phyloP scores from a whole-genome alignment of 2,329 filamentous ascomycete species.

The Pseudogymnoascus sp. region DNA sequence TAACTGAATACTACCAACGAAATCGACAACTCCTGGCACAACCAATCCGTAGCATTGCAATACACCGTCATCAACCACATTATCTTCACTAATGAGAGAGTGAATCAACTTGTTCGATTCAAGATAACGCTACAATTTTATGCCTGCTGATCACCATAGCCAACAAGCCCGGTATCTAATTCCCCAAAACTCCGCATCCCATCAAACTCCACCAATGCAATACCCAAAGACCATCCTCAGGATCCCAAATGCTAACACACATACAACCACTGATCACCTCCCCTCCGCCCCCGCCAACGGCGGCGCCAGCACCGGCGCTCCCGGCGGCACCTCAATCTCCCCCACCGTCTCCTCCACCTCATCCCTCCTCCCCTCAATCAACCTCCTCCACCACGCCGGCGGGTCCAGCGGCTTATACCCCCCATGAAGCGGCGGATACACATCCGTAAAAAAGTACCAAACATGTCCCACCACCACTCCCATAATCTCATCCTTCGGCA shows the following conservation, averaged over 20 bases:
- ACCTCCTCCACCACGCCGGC: conserved; percentile 69
- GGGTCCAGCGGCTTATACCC: conserved; percentile 81
- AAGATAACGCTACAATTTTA: neutral
- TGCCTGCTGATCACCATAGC: neutral
- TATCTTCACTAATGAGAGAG: neutral
- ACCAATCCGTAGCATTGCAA: neutral
- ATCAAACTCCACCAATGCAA: neutral
- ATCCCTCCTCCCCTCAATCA: neutral
- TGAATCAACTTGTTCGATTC: neutral
- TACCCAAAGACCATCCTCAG: neutral
- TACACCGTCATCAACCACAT: neutral
- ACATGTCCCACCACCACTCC: conserved; percentile 91
- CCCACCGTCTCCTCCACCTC: neutral
- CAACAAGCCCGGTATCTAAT: neutral
- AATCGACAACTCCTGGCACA: neutral
- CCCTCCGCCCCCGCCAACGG: neutral
- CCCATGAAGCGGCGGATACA: conserved; percentile 84
- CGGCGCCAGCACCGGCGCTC: neutral
- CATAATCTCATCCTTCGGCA: conserved; percentile 94
- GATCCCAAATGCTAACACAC: neutral
- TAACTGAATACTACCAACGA: neutral
- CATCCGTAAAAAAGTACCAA: conserved; percentile 97
- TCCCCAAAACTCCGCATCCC: neutral
- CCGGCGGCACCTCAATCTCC: neutral
- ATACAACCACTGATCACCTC: neutral